These are phyloP conservation scores for Priceomyces haplophilus DNA, from an alignment of 805 yeast species.

Conservation along the genomic window DNA sequence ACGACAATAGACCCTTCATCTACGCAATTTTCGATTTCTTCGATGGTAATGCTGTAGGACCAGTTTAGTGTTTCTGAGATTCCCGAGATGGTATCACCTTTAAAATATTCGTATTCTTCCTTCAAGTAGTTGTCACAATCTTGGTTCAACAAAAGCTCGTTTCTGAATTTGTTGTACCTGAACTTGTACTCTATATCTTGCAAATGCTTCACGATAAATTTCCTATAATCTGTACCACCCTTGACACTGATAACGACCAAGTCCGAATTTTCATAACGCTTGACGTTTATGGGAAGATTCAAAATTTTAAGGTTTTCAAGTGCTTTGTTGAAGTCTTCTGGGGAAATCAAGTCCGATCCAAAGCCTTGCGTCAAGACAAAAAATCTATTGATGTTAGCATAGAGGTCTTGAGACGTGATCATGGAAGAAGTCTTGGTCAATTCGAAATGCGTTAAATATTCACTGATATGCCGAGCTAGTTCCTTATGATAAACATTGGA, in stretches of 20 bases:
- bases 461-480: constrained; percentile 75
- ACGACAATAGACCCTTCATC: constrained; percentile 54
- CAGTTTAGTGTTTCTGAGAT: constrained; percentile 54
- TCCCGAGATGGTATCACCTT: constrained; percentile 38
- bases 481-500: constrained; percentile 54
- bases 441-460: constrained; percentile 47
- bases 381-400: constrained; percentile 40
- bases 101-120: constrained; percentile 21
- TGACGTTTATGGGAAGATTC: constrained; percentile 52
- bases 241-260: constrained; percentile 30
- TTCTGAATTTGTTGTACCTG: constrained; percentile 21
- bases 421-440: constrained; percentile 33
- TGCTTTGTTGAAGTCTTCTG: constrained; percentile 64
- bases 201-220: constrained; percentile 23
- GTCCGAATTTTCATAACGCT: constrained; percentile 32
- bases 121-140: constrained; percentile 15
- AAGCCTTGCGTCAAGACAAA: constrained; percentile 36
- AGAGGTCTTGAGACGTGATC: constrained; percentile 41
- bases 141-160: constrained; percentile 17
- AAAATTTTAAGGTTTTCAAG: constrained; percentile 54
- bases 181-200: constrained; percentile 21
- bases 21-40: constrained; percentile 61
- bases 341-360: constrained; percentile 65
- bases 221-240: constrained; percentile 25
- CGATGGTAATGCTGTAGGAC: constrained; percentile 63